A percentile compares a stretch with the other conserved stretches of the same genome.
Evolutionary conservation across 331 rosid species (phyloP).

Genomic region (Rosa hybrid): DNA sequence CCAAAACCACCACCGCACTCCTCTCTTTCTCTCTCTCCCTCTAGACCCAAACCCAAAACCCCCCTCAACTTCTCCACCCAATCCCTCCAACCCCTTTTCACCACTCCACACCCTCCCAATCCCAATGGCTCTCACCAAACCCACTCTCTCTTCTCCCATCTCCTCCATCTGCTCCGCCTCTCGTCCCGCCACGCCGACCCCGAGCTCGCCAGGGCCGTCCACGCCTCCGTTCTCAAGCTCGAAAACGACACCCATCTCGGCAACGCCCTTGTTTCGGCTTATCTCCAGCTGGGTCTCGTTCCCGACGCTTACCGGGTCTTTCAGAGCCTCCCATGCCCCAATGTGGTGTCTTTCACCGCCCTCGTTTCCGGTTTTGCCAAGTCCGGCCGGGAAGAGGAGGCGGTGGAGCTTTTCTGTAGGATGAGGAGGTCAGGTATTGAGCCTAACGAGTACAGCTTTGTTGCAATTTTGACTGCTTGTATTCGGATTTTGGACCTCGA

Average conservation of each 20-base stretch:
- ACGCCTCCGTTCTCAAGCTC: slow-evolving; percentile 52
- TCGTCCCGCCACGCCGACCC: slow-evolving; percentile 42
- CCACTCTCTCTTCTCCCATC: slow-evolving; percentile 15
- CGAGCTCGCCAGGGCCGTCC: slow-evolving; percentile 57
- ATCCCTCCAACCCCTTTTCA: slow-evolving; percentile 20
- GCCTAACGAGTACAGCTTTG: slow-evolving; percentile 73
- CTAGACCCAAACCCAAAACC: slow-evolving; percentile 21
- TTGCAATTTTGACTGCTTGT: slow-evolving; percentile 76
- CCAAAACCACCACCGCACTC: slow-evolving; percentile 16
- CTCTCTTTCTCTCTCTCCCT: slow-evolving; percentile 15
- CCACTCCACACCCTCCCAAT: slow-evolving; percentile 9
- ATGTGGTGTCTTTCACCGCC: slow-evolving; percentile 58
- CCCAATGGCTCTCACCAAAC: not conserved
- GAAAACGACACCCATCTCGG: slow-evolving; percentile 41
- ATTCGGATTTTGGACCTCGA: slow-evolving; percentile 36
- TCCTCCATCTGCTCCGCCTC: slow-evolving; percentile 49
- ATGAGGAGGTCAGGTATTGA: slow-evolving; percentile 52
- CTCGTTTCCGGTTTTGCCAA: slow-evolving; percentile 74
- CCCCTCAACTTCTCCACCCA: slow-evolving; percentile 34
- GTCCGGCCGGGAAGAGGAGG: slow-evolving; percentile 47
- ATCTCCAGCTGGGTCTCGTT: slow-evolving; percentile 52
- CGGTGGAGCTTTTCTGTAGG: slow-evolving; percentile 57
- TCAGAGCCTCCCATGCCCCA: slow-evolving; percentile 48
- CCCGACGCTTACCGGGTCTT: slow-evolving; percentile 55
- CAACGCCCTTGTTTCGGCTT: slow-evolving; percentile 57